Evolutionary conservation across 2,329 filamentous ascomycete species (phyloP).

Genomic region (Aureobasidium namibiae): DNA sequence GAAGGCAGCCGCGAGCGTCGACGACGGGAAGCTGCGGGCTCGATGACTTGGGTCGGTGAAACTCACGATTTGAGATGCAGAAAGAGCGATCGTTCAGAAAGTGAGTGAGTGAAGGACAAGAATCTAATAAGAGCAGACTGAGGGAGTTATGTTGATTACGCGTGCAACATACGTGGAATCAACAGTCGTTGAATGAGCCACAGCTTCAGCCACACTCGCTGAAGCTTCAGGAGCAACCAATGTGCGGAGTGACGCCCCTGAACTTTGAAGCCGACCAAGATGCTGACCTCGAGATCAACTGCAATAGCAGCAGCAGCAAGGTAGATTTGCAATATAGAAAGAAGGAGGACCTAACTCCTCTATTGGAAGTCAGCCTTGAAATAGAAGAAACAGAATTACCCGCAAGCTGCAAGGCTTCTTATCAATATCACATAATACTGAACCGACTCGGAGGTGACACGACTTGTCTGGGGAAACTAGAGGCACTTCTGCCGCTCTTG

Average conservation of each 20-base stretch:
- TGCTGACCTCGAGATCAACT: neutral
- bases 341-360: neutral
- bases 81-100: neutral
- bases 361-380: neutral
- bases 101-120: neutral
- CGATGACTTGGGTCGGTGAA: neutral
- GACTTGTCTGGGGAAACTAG: conserved; percentile 7
- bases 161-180: neutral
- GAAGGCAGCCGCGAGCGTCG: neutral
- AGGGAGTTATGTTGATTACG: conserved; percentile 3
- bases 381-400: neutral
- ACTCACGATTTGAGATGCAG: neutral
- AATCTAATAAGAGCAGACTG: neutral
- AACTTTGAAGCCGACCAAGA: neutral
- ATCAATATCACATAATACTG: neutral
- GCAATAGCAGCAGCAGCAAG: neutral
- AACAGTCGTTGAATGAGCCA: neutral
- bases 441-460: neutral
- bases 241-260: conserved; percentile 1
- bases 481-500: conserved; percentile 12
- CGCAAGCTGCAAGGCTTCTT: neutral
- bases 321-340: neutral
- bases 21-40: neutral
- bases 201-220: conserved; percentile 2
- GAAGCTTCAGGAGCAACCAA: neutral